Conservation (phyloP, 2,329 filamentous ascomycete genomes). For the Trichoderma aggressivum region DNA sequence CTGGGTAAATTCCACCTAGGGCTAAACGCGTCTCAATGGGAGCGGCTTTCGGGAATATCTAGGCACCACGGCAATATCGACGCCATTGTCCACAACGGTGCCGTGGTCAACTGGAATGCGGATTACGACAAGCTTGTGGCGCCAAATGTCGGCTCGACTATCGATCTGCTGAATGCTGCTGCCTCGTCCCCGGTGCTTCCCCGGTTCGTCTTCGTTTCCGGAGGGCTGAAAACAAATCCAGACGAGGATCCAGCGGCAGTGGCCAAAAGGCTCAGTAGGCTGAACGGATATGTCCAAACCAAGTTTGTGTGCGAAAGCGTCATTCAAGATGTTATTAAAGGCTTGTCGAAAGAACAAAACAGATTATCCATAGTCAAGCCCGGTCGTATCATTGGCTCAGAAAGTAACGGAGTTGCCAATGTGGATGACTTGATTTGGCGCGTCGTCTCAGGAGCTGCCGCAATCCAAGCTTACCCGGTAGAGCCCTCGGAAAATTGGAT, state of each 20-base stretch:
- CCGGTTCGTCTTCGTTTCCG: conserved; percentile 27
- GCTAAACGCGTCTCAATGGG: not conserved
- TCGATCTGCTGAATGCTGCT: conserved; percentile 20
- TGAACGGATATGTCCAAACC: conserved; percentile 25
- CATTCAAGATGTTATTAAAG: conserved; percentile 14
- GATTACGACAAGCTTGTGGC: conserved; percentile 68
- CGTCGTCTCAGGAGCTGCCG: conserved; percentile 20
- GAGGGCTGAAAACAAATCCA: conserved; percentile 19
- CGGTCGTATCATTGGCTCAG: conserved; percentile 24
- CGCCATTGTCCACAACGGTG: conserved; percentile 77
- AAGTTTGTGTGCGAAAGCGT: conserved; percentile 26
- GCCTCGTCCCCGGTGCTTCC: conserved; percentile 18
- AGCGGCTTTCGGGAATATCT: not conserved
- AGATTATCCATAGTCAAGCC: conserved; percentile 24
- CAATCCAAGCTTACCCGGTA: conserved; percentile 13
- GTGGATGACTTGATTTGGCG: conserved; percentile 27
- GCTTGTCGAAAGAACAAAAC: not conserved
- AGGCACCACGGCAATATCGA: conserved; percentile 40
- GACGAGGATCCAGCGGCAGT: not conserved
- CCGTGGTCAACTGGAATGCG: conserved; percentile 74
- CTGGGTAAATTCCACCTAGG: not conserved
- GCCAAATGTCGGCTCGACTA: conserved; percentile 60
- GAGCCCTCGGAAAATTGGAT: conserved; percentile 21
- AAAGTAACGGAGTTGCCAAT: conserved; percentile 23
- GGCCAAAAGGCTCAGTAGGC: not conserved